Evolutionary conservation across 257 asterid species (phyloP).

Genomic region (Penstemon newberryi): DNA sequence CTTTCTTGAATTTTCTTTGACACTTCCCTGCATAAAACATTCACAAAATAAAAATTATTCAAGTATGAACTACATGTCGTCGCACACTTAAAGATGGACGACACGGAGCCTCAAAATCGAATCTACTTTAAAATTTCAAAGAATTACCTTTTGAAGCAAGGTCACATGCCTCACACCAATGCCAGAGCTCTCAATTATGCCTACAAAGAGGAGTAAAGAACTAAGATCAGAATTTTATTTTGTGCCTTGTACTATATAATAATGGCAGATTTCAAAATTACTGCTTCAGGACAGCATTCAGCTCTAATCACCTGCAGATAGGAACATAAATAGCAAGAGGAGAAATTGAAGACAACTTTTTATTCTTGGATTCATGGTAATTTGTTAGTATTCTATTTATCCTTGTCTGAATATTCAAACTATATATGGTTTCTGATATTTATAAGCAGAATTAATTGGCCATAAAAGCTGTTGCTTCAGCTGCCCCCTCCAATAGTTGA

Average conservation of each 20-base stretch:
- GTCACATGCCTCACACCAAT: slow-evolving; percentile 22
- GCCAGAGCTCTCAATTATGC: slow-evolving; percentile 33
- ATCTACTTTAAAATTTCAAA: neutral
- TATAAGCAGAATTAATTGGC: slow-evolving; percentile 36
- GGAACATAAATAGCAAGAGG: slow-evolving; percentile 37
- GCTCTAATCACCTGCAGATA: slow-evolving; percentile 46
- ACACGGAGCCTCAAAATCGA: neutral
- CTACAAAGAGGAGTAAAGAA: slow-evolving; percentile 19
- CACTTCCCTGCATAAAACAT: slow-evolving; percentile 23
- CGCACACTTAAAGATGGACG: neutral
- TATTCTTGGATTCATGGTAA: slow-evolving; percentile 37
- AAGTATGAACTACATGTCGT: neutral
- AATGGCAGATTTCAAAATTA: neutral
- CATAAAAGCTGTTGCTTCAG: slow-evolving; percentile 25
- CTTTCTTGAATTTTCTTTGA: slow-evolving; percentile 48
- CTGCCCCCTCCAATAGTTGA: slow-evolving; percentile 39
- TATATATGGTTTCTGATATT: slow-evolving; percentile 20
- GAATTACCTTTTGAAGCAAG: slow-evolving; percentile 41
- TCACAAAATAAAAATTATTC: neutral
- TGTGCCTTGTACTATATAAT: neutral
- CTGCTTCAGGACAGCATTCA: neutral
- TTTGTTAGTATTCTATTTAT: neutral
- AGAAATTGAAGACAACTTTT: slow-evolving; percentile 26
- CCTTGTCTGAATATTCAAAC: neutral
- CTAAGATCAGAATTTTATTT: neutral